Conservation (phyloP, 768 basidiomycete species). For the Suillus luteus region DNA sequence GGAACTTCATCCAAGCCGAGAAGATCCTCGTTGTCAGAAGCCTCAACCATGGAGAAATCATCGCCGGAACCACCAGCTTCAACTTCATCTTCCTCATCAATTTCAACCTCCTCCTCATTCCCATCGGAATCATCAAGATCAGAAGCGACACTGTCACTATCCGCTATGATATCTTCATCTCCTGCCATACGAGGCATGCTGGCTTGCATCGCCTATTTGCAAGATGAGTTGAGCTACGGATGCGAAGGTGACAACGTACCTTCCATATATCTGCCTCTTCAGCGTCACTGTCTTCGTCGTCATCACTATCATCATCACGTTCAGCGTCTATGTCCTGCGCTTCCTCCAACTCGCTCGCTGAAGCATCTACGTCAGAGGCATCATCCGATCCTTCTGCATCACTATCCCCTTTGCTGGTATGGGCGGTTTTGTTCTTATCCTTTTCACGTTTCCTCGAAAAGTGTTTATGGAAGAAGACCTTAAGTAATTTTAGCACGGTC, state of each 20-base stretch:
- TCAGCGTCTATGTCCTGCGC: constrained; percentile 33
- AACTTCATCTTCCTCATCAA: constrained; percentile 36
- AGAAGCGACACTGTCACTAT: constrained; percentile 34
- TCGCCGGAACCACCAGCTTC: constrained; percentile 45
- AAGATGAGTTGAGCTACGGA: background rate
- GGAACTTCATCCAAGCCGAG: constrained; percentile 57
- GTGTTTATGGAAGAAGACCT: constrained; percentile 92
- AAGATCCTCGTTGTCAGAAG: constrained; percentile 72
- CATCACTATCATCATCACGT: constrained; percentile 16
- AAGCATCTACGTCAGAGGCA: constrained; percentile 35
- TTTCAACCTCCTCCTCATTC: constrained; percentile 33
- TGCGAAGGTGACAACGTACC: constrained; percentile 43
- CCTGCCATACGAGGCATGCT: constrained; percentile 66
- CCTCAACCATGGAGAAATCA: constrained; percentile 59
- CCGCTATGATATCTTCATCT: constrained; percentile 48
- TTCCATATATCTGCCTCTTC: constrained; percentile 87
- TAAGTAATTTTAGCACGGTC: constrained; percentile 8
- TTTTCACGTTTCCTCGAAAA: constrained; percentile 72
- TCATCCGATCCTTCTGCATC: constrained; percentile 24
- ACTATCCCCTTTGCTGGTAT: constrained; percentile 37
- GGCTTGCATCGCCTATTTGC: constrained; percentile 80
- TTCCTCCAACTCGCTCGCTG: constrained; percentile 29
- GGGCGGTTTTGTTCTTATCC: constrained; percentile 49
- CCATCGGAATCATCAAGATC: constrained; percentile 34
- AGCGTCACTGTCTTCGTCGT: constrained; percentile 21